phyloP scores from a whole-genome alignment of 305 asterid genomes.

The Fraxinus greggii region DNA sequence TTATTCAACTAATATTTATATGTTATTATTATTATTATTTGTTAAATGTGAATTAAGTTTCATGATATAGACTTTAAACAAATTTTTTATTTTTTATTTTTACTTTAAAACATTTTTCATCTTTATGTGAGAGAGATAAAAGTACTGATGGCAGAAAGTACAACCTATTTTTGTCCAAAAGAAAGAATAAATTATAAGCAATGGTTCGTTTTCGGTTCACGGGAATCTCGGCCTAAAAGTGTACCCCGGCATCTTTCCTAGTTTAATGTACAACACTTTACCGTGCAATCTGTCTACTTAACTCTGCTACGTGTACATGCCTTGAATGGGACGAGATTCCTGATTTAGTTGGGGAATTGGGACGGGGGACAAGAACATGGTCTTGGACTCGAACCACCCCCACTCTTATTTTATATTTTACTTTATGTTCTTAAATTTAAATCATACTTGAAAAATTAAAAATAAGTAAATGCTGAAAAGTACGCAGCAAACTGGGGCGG shows the following conservation, averaged over 20 bases:
- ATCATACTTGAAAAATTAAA: neutral
- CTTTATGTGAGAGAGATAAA: neutral
- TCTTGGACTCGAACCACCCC: neutral
- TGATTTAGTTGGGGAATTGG: neutral
- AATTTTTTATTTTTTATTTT: too few species aligned
- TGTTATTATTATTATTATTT: too few species aligned
- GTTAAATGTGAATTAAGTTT: too few species aligned
- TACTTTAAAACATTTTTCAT: too few species aligned
- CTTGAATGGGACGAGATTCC: neutral
- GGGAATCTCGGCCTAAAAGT: neutral
- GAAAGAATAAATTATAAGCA: neutral
- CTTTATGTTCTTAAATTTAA: neutral
- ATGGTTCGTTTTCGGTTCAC: neutral
- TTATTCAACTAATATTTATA: too few species aligned
- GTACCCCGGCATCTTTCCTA: neutral
- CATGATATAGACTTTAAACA: too few species aligned
- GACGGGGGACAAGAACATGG: neutral
- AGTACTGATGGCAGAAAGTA: neutral
- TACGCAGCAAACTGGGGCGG: neutral
- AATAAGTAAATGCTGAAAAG: neutral
- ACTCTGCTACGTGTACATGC: neutral
- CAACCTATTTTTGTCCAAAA: neutral
- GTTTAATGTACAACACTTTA: neutral
- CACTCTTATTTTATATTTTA: neutral
- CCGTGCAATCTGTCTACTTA: neutral